A percentile compares a stretch with the other conserved stretches of the same genome.
phyloP scores from a whole-genome alignment of 768 basidiomycete species.

The Mycena sanguinolenta region DNA sequence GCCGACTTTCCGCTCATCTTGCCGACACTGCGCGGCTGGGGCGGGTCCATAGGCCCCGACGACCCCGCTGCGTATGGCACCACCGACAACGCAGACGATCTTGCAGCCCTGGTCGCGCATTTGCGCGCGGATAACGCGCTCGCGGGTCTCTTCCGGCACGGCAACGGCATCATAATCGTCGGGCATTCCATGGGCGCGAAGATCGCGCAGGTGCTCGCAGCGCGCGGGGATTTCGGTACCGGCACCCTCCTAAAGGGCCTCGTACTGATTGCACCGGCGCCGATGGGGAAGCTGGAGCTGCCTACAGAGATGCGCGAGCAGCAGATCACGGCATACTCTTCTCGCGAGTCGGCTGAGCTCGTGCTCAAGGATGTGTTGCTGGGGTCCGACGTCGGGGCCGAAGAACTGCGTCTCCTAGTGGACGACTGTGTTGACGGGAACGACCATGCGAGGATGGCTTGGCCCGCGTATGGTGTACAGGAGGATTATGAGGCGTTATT shows the following conservation, averaged over 20 bases:
- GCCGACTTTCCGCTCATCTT: conserved; percentile 22
- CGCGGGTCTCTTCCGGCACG: conserved; percentile 20
- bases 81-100: conserved; percentile 24
- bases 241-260: conserved; percentile 14
- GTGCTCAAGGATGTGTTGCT: conserved; percentile 18
- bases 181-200: conserved; percentile 35
- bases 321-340: conserved; percentile 12
- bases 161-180: conserved; percentile 19
- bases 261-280: conserved; percentile 25
- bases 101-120: conserved; percentile 18
- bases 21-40: conserved; percentile 22
- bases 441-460: conserved; percentile 15
- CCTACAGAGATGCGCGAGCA: conserved; percentile 16
- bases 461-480: conserved; percentile 19
- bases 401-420: conserved; percentile 14
- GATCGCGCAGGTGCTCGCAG: conserved; percentile 29
- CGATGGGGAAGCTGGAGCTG: conserved; percentile 21
- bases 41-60: conserved; percentile 14
- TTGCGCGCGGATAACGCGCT: conserved; percentile 1
- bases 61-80: conserved; percentile 13
- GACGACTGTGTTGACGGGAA: conserved; percentile 12
- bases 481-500: conserved; percentile 15
- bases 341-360: conserved; percentile 18
- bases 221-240: conserved; percentile 15
- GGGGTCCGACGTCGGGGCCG: conserved; percentile 14